These are phyloP conservation scores for Tillandsia fasciculata DNA, from an alignment of 176 grass and related monocot genomes.

Conservation along the genomic window DNA sequence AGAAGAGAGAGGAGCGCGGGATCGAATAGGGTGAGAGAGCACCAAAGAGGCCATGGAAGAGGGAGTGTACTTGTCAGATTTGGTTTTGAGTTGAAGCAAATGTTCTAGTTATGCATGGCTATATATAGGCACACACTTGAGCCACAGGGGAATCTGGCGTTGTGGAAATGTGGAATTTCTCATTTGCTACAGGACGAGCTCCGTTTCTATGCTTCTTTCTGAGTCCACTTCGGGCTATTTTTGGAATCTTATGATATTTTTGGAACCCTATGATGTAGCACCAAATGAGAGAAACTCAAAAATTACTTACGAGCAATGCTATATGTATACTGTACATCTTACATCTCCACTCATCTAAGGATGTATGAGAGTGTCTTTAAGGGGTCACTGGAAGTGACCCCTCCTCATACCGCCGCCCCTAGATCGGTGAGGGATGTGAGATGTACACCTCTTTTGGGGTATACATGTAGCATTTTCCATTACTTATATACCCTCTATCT, in stretches of 20 bases:
- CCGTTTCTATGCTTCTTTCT: neutral
- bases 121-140: neutral
- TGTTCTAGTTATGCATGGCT: neutral
- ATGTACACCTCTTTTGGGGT: no score
- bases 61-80: neutral
- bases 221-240: no score
- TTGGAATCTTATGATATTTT: no score
- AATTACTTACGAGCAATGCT: neutral
- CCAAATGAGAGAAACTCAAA: neutral
- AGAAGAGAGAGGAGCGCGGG: neutral
- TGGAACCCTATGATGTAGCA: no score
- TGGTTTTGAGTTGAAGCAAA: neutral
- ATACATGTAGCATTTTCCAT: neutral
- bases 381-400: no score
- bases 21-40: constrained; percentile 4
- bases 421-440: no score
- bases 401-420: no score
- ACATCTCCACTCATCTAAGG: no score
- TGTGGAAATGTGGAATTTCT: constrained; percentile 11
- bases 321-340: no score
- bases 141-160: neutral
- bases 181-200: constrained; percentile 11
- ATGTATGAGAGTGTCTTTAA: no score
- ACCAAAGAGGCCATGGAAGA: constrained; percentile 28
- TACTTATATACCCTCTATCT: neutral